phyloP scores from a whole-genome alignment of 106 monocot species.

The Allium cepa region DNA sequence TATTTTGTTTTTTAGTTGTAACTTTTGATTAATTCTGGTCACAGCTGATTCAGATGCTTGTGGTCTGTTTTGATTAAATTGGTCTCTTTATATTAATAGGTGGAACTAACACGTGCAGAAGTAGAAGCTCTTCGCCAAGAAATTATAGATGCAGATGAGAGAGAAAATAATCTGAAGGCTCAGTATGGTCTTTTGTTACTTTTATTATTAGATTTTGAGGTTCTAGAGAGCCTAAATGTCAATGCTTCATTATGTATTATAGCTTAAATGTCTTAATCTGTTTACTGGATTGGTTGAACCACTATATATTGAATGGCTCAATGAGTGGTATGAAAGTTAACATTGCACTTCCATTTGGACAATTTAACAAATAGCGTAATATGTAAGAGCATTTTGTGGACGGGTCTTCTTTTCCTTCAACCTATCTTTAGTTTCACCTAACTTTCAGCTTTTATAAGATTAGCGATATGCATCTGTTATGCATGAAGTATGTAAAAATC shows the following conservation, averaged over 20 bases:
- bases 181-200: conserved; percentile 34
- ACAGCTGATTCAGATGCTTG: background rate
- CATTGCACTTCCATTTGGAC: background rate
- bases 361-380: background rate
- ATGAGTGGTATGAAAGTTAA: background rate
- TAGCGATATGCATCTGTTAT: too few relatives aligned
- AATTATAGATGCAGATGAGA: conserved; percentile 80
- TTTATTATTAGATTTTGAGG: background rate
- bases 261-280: background rate
- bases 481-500: too few relatives aligned
- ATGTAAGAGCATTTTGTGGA: background rate
- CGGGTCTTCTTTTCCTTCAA: too few relatives aligned
- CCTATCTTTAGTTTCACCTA: too few relatives aligned
- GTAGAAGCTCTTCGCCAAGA: conserved; percentile 73
- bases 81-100: conserved; percentile 24
- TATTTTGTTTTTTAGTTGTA: background rate
- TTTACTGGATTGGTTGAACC: background rate
- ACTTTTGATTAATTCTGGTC: background rate
- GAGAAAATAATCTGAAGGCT: conserved; percentile 76
- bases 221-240: background rate
- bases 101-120: conserved; percentile 60
- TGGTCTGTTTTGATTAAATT: background rate
- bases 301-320: background rate
- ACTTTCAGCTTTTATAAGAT: too few relatives aligned
- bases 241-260: background rate